Base-by-base conservation (phyloP, 371 early-diverging fungal genomes). In the Zychaea mexicana region DNA sequence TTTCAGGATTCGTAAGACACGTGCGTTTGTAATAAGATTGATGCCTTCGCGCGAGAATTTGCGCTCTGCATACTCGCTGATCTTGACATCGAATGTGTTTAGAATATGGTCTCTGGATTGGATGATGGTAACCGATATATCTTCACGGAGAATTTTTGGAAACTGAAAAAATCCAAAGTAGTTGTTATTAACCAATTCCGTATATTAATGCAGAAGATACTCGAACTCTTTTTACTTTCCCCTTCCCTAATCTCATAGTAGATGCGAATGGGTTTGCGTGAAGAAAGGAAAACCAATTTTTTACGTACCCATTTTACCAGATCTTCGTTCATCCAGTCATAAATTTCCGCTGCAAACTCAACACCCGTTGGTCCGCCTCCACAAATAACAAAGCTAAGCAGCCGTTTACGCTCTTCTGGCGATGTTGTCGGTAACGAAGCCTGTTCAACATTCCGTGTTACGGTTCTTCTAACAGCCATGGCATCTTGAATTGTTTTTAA, bases 291-390 rank as follows among this genome's bases (percentile, higher is more conserved):
- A 12, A 61, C n/a, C n/a, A n/a, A n/a, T n/a, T n/a, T 33, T 8
- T 33, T 33, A 33, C 84, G 66, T 76, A 86, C 83, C 76, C 86
- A 91, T 65, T 77, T 81, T 26, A 81, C 81, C 38, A 95, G 65
- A 71, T 96, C 95, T 63, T 95, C 94, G 9, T 82, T 83, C 56
- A 95, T 68, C 75, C 92, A 88, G 67, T 96, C 96, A 61, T 89
- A 86, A 39, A 96, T 72, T 69, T 94, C 95, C 4, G 91, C 92
- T 2, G 92, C 89, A 82, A 92, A 92, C 73, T 93, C 92, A 19
- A 89, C 88, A 30, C 92, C 92, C 45, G 91, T 90, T 0, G 90
- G 91, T 15, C 89, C 92, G 61, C 95, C 95, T 36, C 94, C 94
- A 57, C 95, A 94, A 53, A 92, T 88, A 26, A 93, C 86, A 8